Evolutionary conservation across 164 flowering plant species (phyloP).

Genomic region (Akebia trifoliata): DNA sequence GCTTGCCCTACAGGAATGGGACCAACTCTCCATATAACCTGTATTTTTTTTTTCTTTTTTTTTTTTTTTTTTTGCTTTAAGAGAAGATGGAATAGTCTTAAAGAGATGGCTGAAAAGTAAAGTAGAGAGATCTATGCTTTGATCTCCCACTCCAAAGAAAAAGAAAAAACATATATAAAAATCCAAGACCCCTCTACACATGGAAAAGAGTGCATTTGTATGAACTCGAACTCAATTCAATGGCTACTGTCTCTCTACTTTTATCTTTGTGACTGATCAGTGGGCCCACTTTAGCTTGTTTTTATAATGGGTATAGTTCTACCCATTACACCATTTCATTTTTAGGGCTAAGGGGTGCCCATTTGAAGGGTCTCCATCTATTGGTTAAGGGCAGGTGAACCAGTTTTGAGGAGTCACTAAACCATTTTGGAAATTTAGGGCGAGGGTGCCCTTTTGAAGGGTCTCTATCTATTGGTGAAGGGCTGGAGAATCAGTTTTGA

Average conservation of each 20-base stretch:
- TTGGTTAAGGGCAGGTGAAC: slow-evolving; percentile 20
- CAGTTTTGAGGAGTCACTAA: slow-evolving; percentile 39
- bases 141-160: slow-evolving; percentile 38
- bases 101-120: slow-evolving; percentile 58
- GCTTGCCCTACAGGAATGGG: slow-evolving; percentile 44
- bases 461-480: slow-evolving; percentile 30
- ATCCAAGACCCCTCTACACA: slow-evolving; percentile 34
- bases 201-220: slow-evolving; percentile 71
- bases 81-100: slow-evolving; percentile 65
- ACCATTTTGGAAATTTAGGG: too few species aligned
- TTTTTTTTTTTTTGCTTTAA: slow-evolving; percentile 50
- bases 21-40: slow-evolving; percentile 34
- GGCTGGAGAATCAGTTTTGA: too few species aligned
- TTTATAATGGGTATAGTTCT: not conserved
- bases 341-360: slow-evolving; percentile 12
- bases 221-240: slow-evolving; percentile 21
- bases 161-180: slow-evolving; percentile 19
- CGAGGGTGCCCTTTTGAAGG: slow-evolving; percentile 32
- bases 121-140: slow-evolving; percentile 31
- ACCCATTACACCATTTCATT: slow-evolving; percentile 6
- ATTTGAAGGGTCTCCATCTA: slow-evolving; percentile 45
- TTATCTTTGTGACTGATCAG: not conserved
- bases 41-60: too few species aligned
- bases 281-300: slow-evolving; percentile 9
- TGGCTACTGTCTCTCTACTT: not conserved